Base-by-base conservation (phyloP, 371 early-diverging fungal species). In the Syncephalastrum sp. region DNA sequence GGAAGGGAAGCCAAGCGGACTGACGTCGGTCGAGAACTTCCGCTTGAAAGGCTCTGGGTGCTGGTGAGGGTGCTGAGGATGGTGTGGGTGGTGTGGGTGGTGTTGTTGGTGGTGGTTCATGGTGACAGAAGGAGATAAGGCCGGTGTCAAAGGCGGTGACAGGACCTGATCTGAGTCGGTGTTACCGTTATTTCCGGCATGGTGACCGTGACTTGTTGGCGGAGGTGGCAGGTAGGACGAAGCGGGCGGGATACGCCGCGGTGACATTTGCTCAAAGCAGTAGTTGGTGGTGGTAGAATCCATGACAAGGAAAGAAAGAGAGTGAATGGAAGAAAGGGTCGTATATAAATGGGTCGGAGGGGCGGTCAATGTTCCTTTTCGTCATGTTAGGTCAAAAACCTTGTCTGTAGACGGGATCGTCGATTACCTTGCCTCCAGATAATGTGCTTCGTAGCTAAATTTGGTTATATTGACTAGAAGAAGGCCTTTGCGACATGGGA, bases 91-190 rank as follows among this genome's bases (percentile, higher is more conserved):
- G 12, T 33, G 38, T 21, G 21, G 21, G 21, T 21, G 21, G 2
- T 33, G 38, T 33, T 33, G 38, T 10, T 60, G 68, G 41, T 68
- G 58, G 17, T 69, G 25, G 61, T 33, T 60, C 54, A 60, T 53
- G 54, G 53, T 61, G 17, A 52, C 53, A 41, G 60, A 60, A 21
- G 65, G 75, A 21, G 75, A 62, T 23, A 75, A 51, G 21, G 75
- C 67, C 29, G 75, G 75, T 33, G 75, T 75, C 43, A 72, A 59
- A 15, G 75, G 75, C 25, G 75, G 75, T 52, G 75, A 75, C 42
- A 75, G 57, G n/a, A 72, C 72, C 43, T 67, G 58, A 29, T 70
- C 67, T 25, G 66, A 56, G 42, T 72, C 65, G 44, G 50, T 56
- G 33, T 56, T 50, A 13, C 41, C 43, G 25, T 43, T 53, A 41